phyloP scores from a whole-genome alignment of 495 filamentous ascomycete species.

The Chaetomidium leptoderma region DNA sequence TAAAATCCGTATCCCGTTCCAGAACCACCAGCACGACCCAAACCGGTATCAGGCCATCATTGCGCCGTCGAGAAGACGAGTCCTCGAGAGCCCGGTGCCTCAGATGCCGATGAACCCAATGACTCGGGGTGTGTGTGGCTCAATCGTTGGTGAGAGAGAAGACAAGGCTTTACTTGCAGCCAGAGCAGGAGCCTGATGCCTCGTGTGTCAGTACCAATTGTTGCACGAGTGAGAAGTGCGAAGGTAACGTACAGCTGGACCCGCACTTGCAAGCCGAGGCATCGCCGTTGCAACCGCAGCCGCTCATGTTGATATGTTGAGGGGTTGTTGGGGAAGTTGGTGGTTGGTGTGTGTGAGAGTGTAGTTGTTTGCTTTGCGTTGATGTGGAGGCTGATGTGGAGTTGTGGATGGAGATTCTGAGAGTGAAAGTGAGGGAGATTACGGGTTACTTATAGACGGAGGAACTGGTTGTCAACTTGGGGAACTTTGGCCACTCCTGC shows the following conservation, averaged over 20 bases:
- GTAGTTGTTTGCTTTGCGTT: not conserved
- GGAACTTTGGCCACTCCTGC: slow-evolving; percentile 2
- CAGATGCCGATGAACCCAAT: not conserved
- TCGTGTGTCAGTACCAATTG: not conserved
- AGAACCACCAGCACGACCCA: not conserved
- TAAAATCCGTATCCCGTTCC: not conserved
- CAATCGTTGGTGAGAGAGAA: not conserved
- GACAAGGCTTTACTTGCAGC: slow-evolving; percentile 33
- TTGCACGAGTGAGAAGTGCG: not conserved
- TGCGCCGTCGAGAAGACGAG: not conserved
- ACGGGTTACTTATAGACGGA: slow-evolving; percentile 26
- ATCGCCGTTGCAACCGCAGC: slow-evolving; percentile 45
- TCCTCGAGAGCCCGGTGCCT: not conserved
- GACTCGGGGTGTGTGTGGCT: not conserved
- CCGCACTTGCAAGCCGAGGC: slow-evolving; percentile 38
- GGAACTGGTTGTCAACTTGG: slow-evolving; percentile 9
- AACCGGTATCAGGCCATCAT: not conserved
- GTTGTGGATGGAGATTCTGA: slow-evolving; percentile 11
- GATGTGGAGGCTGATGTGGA: slow-evolving; percentile 5
- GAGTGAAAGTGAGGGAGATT: not conserved
- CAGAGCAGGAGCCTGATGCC: slow-evolving; percentile 40
- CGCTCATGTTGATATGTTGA: slow-evolving; percentile 41
- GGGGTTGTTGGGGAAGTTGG: slow-evolving; percentile 7
- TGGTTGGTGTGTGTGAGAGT: slow-evolving; percentile 18
- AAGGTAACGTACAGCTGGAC: slow-evolving; percentile 37